Evolutionary conservation across 768 basidiomycete species (phyloP).

Genomic region (Xerocomus potaroensis): DNA sequence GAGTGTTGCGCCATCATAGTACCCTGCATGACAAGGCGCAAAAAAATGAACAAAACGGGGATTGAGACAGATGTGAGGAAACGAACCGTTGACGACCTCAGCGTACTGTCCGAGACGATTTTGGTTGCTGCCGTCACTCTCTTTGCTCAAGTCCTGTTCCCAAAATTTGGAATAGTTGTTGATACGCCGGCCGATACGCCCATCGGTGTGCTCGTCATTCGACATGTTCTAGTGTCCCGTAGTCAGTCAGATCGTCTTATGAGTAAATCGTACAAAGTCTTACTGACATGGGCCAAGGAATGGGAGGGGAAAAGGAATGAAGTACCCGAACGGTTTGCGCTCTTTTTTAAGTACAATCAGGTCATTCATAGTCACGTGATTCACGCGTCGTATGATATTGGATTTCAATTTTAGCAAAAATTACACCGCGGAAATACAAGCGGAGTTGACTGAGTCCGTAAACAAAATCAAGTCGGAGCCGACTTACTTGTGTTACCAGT

Average conservation of each 20-base stretch:
- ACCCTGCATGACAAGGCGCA: conserved; percentile 50
- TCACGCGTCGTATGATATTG: no score
- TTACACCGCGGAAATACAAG: no score
- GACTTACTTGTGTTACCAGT: no score
- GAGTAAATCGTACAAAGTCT: background rate
- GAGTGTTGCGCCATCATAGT: conserved; percentile 95
- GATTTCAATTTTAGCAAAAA: no score
- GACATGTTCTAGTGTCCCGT: conserved; percentile 2
- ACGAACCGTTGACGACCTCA: conserved; percentile 95
- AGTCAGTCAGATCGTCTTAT: background rate
- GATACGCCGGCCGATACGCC: conserved; percentile 63
- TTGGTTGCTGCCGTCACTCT: conserved; percentile 59
- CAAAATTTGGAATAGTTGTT: conserved; percentile 89
- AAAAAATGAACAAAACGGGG: background rate
- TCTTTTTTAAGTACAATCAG: background rate
- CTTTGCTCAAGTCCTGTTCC: conserved; percentile 75
- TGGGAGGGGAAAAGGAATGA: background rate
- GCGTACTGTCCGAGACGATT: conserved; percentile 79
- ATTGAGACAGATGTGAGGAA: conserved; percentile 25
- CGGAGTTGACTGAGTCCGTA: no score
- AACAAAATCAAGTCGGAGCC: no score
- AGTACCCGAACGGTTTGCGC: background rate
- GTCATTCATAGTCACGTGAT: background rate
- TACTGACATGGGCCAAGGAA: background rate
- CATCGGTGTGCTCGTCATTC: conserved; percentile 42